These are phyloP conservation scores for Afroboletus lepidellus DNA, from an alignment of 1,284 basidiomycete species.

Conservation along the genomic window DNA sequence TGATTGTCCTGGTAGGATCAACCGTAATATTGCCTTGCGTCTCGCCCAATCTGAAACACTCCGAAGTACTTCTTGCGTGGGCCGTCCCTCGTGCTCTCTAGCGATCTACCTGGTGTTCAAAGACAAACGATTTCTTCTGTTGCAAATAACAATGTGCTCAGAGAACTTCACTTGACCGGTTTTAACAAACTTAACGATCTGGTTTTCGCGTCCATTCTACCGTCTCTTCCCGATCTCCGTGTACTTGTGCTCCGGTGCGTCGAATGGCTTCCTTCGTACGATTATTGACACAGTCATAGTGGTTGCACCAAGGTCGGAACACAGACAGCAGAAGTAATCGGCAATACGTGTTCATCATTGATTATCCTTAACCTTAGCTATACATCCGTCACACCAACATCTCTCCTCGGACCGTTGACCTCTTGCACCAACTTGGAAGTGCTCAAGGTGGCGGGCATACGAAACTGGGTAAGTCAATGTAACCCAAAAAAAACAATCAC, in stretches of 20 bases:
- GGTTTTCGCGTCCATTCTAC: slow-evolving; percentile 49
- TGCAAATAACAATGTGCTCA: slow-evolving; percentile 39
- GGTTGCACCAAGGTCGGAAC: slow-evolving; percentile 57
- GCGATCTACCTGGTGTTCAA: slow-evolving; percentile 52
- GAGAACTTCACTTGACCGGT: slow-evolving; percentile 48
- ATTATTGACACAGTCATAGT: slow-evolving; percentile 35
- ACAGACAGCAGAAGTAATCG: slow-evolving; percentile 45
- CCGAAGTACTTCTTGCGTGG: slow-evolving; percentile 64
- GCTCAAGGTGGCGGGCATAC: slow-evolving; percentile 61
- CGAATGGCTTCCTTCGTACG: background rate
- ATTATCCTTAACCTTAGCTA: slow-evolving; percentile 57
- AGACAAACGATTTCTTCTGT: slow-evolving; percentile 50
- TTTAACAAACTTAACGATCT: slow-evolving; percentile 54
- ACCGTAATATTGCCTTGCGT: background rate
- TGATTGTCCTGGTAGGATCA: slow-evolving; percentile 52
- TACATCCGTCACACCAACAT: slow-evolving; percentile 51
- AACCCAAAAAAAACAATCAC: background rate
- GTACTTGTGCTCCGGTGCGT: slow-evolving; percentile 54
- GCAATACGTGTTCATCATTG: slow-evolving; percentile 45
- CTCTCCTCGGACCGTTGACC: slow-evolving; percentile 45
- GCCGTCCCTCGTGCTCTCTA: slow-evolving; percentile 45
- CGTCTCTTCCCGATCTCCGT: slow-evolving; percentile 44
- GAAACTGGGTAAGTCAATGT: slow-evolving; percentile 50
- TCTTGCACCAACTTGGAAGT: slow-evolving; percentile 48
- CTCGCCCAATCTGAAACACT: background rate